phyloP scores from a whole-genome alignment of 2,329 filamentous ascomycete species.

The Ophiostoma triangulosporum region DNA sequence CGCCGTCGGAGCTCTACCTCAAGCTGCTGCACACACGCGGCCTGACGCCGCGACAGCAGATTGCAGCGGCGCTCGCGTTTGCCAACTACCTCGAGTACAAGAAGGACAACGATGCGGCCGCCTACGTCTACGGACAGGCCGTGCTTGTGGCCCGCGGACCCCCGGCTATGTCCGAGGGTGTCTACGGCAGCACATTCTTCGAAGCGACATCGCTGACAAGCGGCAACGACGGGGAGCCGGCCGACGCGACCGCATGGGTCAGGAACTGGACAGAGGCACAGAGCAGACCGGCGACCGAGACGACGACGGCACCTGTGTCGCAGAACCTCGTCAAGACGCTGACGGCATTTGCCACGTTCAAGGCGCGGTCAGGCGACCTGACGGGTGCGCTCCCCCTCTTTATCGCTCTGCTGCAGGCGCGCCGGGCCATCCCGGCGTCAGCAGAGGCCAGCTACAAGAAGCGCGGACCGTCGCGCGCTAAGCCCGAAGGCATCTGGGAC shows the following conservation, averaged over 20 bases:
- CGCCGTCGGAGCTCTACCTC: conserved; percentile 67
- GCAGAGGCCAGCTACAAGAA: neutral
- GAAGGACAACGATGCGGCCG: conserved; percentile 22
- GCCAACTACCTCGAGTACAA: conserved; percentile 79
- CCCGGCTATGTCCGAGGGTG: neutral
- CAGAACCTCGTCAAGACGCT: conserved; percentile 60
- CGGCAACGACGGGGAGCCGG: neutral
- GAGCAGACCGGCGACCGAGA: conserved; percentile 25
- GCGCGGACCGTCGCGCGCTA: neutral
- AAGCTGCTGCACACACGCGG: conserved; percentile 70
- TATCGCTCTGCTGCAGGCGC: conserved; percentile 68
- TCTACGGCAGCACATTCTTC: neutral
- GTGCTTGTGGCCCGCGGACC: conserved; percentile 4
- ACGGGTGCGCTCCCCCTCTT: conserved; percentile 67
- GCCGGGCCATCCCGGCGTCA: conserved; percentile 40
- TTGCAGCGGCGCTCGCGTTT: conserved; percentile 72
- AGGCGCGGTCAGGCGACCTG: conserved; percentile 55
- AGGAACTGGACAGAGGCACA: conserved; percentile 7
- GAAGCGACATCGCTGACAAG: conserved; percentile 1
- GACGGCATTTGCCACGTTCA: conserved; percentile 66
- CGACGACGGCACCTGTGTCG: conserved; percentile 27
- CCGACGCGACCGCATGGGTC: conserved; percentile 5
- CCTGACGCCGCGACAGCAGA: conserved; percentile 62
- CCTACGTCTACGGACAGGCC: conserved; percentile 8
- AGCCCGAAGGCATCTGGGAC: neutral